phyloP scores from a whole-genome alignment of 371 early-diverging fungal genomes.

The Nematocida sp. region DNA sequence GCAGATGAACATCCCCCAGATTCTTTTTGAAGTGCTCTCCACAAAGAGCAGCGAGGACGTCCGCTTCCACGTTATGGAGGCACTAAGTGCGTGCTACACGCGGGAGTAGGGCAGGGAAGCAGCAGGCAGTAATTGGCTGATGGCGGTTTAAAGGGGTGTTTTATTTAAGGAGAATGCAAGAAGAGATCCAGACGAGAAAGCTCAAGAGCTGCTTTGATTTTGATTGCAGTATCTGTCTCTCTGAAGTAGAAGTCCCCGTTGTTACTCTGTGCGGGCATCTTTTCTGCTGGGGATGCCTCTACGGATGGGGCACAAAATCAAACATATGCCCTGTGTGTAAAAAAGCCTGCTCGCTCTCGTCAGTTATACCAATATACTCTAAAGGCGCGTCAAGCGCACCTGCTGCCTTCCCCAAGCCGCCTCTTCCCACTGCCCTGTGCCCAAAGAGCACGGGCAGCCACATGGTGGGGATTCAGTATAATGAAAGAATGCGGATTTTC shows the following conservation, averaged over 20 bases:
- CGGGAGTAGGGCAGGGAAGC: conserved; percentile 52
- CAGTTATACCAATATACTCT: conserved; percentile 52
- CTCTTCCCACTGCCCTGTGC: neutral
- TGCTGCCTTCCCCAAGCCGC: conserved; percentile 2
- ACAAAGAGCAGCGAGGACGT: conserved; percentile 58
- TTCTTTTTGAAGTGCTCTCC: conserved; percentile 53
- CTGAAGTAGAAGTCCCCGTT: conserved; percentile 49
- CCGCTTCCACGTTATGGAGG: conserved; percentile 62
- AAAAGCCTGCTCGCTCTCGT: conserved; percentile 25
- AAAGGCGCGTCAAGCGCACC: conserved; percentile 4
- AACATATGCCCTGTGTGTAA: conserved; percentile 57
- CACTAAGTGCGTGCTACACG: conserved; percentile 59
- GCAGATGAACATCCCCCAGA: conserved; percentile 57
- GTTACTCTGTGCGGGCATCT: conserved; percentile 56
- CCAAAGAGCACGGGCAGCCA: neutral
- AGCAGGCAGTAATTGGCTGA: neutral
- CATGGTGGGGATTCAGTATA: neutral
- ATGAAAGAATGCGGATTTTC: conserved; percentile 12
- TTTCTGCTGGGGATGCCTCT: conserved; percentile 57
- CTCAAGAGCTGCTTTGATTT: conserved; percentile 37
- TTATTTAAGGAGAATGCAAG: conserved; percentile 41
- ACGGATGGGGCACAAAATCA: conserved; percentile 47
- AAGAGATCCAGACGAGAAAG: conserved; percentile 5
- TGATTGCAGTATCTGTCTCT: conserved; percentile 56
- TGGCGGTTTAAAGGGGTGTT: neutral